Conservation (phyloP, 371 early-diverging fungal species). For the Mortierella sp. region DNA sequence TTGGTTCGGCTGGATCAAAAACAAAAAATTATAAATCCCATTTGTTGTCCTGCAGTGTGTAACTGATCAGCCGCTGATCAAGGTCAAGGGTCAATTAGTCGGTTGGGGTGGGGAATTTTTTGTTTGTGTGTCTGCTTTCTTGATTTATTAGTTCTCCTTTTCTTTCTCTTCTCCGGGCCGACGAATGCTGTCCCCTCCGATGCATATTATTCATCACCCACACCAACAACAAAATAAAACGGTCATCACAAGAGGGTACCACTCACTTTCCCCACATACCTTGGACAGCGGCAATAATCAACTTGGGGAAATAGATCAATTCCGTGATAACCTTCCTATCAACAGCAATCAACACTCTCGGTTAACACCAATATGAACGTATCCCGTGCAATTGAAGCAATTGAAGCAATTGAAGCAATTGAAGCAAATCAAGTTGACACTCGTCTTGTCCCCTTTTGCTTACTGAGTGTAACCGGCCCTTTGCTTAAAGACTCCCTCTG, state of each 20-base stretch:
- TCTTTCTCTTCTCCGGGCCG: neutral
- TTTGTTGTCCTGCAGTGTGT: neutral
- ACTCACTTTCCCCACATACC: slow-evolving; percentile 55
- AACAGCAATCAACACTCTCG: neutral
- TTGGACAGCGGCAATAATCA: slow-evolving; percentile 81
- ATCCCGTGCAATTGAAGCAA: neutral
- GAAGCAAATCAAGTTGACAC: neutral
- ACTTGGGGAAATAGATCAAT: slow-evolving; percentile 77
- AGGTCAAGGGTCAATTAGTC: neutral
- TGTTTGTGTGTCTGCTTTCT: neutral
- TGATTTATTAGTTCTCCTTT: neutral
- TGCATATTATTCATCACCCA: no score
- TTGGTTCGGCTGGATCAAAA: neutral
- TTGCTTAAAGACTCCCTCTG: slow-evolving; percentile 26
- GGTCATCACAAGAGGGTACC: no score
- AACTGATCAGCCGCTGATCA: neutral
- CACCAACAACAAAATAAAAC: neutral
- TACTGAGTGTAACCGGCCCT: slow-evolving; percentile 46
- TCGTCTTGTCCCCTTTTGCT: neutral
- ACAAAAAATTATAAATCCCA: neutral
- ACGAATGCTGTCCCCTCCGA: neutral
- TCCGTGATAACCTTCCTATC: slow-evolving; percentile 64
- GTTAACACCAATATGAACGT: neutral
- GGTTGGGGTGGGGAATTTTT: neutral
- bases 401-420: neutral